phyloP scores from a whole-genome alignment of 495 filamentous ascomycete genomes.

The Penicillium taxi region DNA sequence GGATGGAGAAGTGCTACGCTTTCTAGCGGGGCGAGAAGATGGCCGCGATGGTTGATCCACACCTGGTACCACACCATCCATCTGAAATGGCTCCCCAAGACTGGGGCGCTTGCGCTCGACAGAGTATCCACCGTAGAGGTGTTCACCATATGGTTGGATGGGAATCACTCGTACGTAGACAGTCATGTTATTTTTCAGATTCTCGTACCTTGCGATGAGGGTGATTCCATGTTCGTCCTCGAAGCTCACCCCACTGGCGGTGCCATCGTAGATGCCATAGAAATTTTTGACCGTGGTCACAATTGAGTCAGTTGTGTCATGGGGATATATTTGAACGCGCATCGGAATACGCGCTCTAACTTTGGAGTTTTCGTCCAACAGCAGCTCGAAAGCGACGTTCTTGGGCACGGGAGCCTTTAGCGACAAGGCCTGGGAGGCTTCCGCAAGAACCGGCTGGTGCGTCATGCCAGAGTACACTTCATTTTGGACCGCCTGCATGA shows the following conservation, averaged over 20 bases:
- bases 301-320: slow-evolving; percentile 94
- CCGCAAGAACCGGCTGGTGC: slow-evolving; percentile 26
- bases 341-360: slow-evolving; percentile 75
- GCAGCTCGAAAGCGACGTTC: slow-evolving; percentile 76
- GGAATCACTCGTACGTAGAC: slow-evolving; percentile 80
- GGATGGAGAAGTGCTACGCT: slow-evolving; percentile 79
- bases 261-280: slow-evolving; percentile 79
- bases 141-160: slow-evolving; percentile 45
- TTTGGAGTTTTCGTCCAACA: slow-evolving; percentile 65
- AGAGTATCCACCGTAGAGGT: slow-evolving; percentile 30
- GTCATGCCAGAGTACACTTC: slow-evolving; percentile 36
- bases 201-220: slow-evolving; percentile 91
- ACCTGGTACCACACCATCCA: slow-evolving; percentile 43
- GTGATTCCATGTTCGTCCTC: slow-evolving; percentile 80
- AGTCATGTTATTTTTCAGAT: slow-evolving; percentile 79
- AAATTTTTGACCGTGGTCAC: slow-evolving; percentile 96
- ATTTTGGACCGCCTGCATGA: slow-evolving; percentile 36
- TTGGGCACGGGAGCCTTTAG: slow-evolving; percentile 56
- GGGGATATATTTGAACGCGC: slow-evolving; percentile 82
- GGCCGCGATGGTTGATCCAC: slow-evolving; percentile 57
- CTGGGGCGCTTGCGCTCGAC: slow-evolving; percentile 42
- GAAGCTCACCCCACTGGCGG: slow-evolving; percentile 74
- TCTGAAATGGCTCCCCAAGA: slow-evolving; percentile 49
- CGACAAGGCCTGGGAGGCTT: slow-evolving; percentile 37
- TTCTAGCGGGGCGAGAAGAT: slow-evolving; percentile 56